Evolutionary conservation across 2,329 filamentous ascomycete genomes (phyloP), one percentile per base, ranked within the genome.

Genomic region (Fusarium euwallaceae): DNA sequence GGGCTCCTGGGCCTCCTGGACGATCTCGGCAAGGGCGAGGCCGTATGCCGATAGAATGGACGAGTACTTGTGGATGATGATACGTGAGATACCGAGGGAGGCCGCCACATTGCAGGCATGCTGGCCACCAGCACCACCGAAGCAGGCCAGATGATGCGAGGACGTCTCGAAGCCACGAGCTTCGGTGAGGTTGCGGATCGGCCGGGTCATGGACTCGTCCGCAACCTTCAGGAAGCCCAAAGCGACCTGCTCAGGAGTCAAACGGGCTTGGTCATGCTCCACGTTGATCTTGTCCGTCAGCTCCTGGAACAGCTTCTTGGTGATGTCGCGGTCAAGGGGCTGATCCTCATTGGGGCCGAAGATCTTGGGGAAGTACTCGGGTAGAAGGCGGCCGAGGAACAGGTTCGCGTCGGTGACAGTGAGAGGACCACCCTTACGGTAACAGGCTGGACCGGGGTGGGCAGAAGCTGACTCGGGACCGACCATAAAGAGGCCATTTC

Each of bases 371-470:
- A 94, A 94, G 80, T 92, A 93, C 62, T 93, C 90, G 0, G 92
- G 85, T 41, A 82, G 77, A 43, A 84, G 81, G 39, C 92, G 86
- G 2, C 92, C 92, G 2, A 94, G 88, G 75, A 92, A 90, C 2
- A 94, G 80, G 74, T 94, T 94, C 0, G 92, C 92, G 78, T 94
- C 92, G 0, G 92, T 94, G 51, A 94, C 92, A 1, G 92, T 93
- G 14, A 93, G 81, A 16, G 92, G 92, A 0, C 92, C 92, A 2
- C 89, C 91, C 79, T 94, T 94, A n/a, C 92, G 86, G 77, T 94
- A 94, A 71, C 92, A 93, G 0, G 92, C 92, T 3, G 92, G 92
- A 0, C 92, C 92, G 3, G 92, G 92, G 78, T 93, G 90, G 7
- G 92, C 92, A 37, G 90, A 89, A 2, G 92, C 92, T 29, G 91